A percentile compares a stretch with the other conserved stretches of the same genome.
phyloP scores from a whole-genome alignment of 257 asterid genomes.

The Thymus mandschuricus region DNA sequence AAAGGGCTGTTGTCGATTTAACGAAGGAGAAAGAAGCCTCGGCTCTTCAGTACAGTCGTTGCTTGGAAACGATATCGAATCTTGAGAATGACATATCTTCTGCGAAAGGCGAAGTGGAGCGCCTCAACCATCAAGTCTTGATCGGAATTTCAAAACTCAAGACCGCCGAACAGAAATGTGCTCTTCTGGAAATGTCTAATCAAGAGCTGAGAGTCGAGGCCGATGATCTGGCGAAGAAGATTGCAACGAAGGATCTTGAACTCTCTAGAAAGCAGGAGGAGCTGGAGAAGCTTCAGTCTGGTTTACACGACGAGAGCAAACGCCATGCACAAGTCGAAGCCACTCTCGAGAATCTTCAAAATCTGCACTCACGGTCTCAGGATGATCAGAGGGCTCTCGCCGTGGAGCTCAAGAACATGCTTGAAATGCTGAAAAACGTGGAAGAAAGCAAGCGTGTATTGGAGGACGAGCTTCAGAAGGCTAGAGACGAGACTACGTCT shows the following conservation, averaged over 20 bases:
- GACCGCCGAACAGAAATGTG: conserved; percentile 61
- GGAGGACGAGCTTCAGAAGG: conserved; percentile 66
- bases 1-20: conserved; percentile 48
- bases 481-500: conserved; percentile 60
- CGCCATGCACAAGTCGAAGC: conserved; percentile 62
- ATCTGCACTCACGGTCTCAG: conserved; percentile 65
- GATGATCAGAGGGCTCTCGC: conserved; percentile 72
- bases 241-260: conserved; percentile 72
- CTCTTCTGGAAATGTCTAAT: conserved; percentile 60
- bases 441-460: conserved; percentile 59
- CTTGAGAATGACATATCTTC: conserved; percentile 59
- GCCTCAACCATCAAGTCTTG: conserved; percentile 57
- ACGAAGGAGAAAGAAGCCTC: conserved; percentile 70
- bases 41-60: conserved; percentile 56
- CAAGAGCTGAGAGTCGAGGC: conserved; percentile 71
- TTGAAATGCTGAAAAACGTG: conserved; percentile 60
- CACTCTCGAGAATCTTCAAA: conserved; percentile 57
- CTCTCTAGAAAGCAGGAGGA: conserved; percentile 70
- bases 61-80: conserved; percentile 65
- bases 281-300: conserved; percentile 68
- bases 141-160: conserved; percentile 52
- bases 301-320: conserved; percentile 58
- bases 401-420: conserved; percentile 57
- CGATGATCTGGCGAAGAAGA: conserved; percentile 62
- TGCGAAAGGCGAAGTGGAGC: conserved; percentile 58